These are phyloP conservation scores for Zostera marina DNA, from an alignment of 116 monocot species.

Conservation along the genomic window DNA sequence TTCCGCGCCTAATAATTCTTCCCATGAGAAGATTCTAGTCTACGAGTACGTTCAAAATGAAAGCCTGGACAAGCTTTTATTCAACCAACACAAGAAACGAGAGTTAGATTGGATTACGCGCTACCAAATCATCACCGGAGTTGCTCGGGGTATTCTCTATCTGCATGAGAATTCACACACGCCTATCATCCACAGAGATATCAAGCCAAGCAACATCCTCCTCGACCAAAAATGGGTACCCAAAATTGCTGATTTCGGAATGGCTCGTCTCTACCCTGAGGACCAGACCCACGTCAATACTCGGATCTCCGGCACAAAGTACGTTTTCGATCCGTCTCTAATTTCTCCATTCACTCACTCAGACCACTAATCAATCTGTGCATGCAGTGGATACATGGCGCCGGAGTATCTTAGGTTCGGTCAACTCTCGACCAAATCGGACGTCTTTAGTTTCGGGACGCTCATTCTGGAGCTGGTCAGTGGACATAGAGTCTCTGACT, in stretches of 20 bases:
- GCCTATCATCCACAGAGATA: constrained; percentile 61
- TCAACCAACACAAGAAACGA: constrained; percentile 16
- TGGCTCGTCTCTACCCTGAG: constrained; percentile 60
- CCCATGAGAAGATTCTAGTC: constrained; percentile 45
- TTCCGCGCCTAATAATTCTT: background rate
- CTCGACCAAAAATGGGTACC: constrained; percentile 47
- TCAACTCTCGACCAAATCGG: constrained; percentile 43
- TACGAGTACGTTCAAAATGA: constrained; percentile 61
- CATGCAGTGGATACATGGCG: constrained; percentile 55
- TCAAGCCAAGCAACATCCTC: constrained; percentile 75
- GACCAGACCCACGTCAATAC: constrained; percentile 48
- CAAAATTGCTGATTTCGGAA: constrained; percentile 78
- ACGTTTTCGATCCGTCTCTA: background rate
- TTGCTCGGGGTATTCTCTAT: constrained; percentile 60
- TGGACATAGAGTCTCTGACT: constrained; percentile 43
- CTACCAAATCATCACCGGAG: constrained; percentile 38
- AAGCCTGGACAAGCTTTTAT: constrained; percentile 71
- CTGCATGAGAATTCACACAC: constrained; percentile 62
- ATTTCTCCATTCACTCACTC: background rate
- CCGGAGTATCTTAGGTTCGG: constrained; percentile 25
- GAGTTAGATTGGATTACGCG: constrained; percentile 43
- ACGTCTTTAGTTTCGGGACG: constrained; percentile 73
- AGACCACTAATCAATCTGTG: background rate
- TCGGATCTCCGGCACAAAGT: constrained; percentile 59
- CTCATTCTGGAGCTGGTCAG: constrained; percentile 52